phyloP scores from a whole-genome alignment of 768 basidiomycete genomes.

The Serpula lacrymans region DNA sequence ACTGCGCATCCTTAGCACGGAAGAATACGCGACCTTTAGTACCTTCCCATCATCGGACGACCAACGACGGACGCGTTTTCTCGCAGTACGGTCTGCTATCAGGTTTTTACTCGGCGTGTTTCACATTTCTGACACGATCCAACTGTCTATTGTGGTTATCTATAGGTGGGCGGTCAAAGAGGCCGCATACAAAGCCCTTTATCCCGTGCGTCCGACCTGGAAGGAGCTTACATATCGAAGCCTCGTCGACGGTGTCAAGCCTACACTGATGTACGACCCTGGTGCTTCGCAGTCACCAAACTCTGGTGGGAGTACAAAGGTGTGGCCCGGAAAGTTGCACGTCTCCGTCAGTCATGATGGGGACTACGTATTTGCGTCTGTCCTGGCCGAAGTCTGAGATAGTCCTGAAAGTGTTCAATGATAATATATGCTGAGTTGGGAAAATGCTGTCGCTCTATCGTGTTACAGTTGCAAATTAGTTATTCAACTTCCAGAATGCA shows the following conservation, averaged over 20 bases:
- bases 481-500: too few relatives aligned
- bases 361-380: conserved; percentile 68
- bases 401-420: not conserved
- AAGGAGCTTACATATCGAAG: conserved; percentile 60
- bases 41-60: conserved; percentile 23
- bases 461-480: conserved; percentile 11
- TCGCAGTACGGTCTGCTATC: conserved; percentile 68
- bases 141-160: conserved; percentile 4
- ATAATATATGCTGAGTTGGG: conserved; percentile 4
- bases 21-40: conserved; percentile 41
- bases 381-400: conserved; percentile 47
- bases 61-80: conserved; percentile 39
- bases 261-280: conserved; percentile 33
- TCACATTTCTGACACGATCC: not conserved
- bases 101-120: not conserved
- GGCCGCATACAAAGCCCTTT: conserved; percentile 83
- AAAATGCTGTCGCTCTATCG: not conserved
- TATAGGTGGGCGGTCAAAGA: conserved; percentile 82
- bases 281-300: not conserved
- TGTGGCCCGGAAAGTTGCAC: conserved; percentile 49
- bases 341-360: conserved; percentile 82
- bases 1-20: conserved; percentile 56
- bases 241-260: conserved; percentile 35
- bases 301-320: not conserved
- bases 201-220: conserved; percentile 68